Base-by-base conservation (phyloP, 352 stramenopile genomes). In the Globisporangium abappressorium region DNA sequence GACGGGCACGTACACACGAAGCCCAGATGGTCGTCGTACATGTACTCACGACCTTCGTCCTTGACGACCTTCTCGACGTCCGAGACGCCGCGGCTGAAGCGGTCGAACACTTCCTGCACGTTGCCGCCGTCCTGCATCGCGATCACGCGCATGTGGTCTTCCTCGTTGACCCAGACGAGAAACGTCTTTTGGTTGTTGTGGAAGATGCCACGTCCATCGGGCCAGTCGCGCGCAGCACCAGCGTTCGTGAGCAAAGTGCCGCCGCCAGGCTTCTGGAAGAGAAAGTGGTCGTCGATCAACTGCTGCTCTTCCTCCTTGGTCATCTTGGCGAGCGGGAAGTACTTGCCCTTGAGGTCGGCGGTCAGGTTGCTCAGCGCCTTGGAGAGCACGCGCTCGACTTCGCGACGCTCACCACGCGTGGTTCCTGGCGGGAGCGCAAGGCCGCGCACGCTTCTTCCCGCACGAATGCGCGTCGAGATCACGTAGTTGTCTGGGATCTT, bases 211-310 rank as follows among this genome's bases (percentile, higher is more conserved):
- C 95, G 83, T 22, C 85, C 93, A 65, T 94, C 90, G 0, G 95
- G 95, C 93, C 95, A 98, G 79, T 97, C 92, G n/a, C 92, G 82
- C 1, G 91, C 92, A 2, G 94, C 90, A 12, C 93, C 90, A 11
- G 93, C 90, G 26, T 85, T 85, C 14, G 84, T 95, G 28, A 95
- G 76, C 47, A 97, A 65, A 15, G 90, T 96, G 28, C 84, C 87
- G 2, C 93, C 90, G 0, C 95, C 92, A 0, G 95, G 95, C 77
- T 98, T 97, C 62, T 98, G 89, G 73, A 98, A 98, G 1, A 98
- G 69, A 64, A 98, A 96, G 68, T 97, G 93, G 22, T 96, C 85
- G 62, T 90, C 79, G 46, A 97, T 92, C 6, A 98, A 79, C 77
- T 98, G 89, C 26, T 97, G 81, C 65, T 98, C 92, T 61, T 97